Evolutionary conservation across 345 rosid species (phyloP), one percentile per base, ranked within the genome.

Genomic region (Gossypium turneri): DNA sequence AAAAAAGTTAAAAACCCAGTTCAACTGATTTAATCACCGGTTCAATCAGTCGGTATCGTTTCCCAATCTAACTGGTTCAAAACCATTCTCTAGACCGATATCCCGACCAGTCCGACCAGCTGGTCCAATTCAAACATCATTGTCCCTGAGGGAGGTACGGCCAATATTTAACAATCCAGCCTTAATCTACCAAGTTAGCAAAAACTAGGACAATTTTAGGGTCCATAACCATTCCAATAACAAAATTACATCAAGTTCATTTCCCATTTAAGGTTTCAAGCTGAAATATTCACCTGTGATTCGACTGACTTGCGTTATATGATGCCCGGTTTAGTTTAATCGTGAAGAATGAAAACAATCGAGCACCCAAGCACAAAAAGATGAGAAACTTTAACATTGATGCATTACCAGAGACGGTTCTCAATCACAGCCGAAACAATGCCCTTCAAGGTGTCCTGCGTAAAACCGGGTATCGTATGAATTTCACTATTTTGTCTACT

Each of bases 381-480:
- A 59, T 51, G 59, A 3, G 59, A 69, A 68, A 29, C 10, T 27
- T 2, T 25, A 9, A 59, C 59, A 9, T 51, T 8, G 11, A 51
- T 59, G 76, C 34, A 44, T 81, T 78, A 94, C 97, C 97, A 90
- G 15, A 88, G 84, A 19, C 87, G 89, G 79, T 92, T 91, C 73
- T 91, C 88, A 7, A 82, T 81, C 61, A 92, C 90, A 43, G 93
- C 78, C 12, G 93, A 82, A 79, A 89, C 90, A 64, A 92, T 78
- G 24, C 88, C 92, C 83, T 86, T 92, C 76, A 94, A 20, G 24
- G 97, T 92, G 75, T 92, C 97, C 98, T 94, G 88, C 82, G 72
- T 44, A 70, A 55, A 13, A 41, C 7, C 55, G 48, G 19, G 52
- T 29, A 34, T 41, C 53, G 12, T 24, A 16, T 53, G 4, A 70